These are phyloP conservation scores for Juglanconis sp. DNA, from an alignment of 2,329 filamentous ascomycete genomes.

Conservation along the genomic window DNA sequence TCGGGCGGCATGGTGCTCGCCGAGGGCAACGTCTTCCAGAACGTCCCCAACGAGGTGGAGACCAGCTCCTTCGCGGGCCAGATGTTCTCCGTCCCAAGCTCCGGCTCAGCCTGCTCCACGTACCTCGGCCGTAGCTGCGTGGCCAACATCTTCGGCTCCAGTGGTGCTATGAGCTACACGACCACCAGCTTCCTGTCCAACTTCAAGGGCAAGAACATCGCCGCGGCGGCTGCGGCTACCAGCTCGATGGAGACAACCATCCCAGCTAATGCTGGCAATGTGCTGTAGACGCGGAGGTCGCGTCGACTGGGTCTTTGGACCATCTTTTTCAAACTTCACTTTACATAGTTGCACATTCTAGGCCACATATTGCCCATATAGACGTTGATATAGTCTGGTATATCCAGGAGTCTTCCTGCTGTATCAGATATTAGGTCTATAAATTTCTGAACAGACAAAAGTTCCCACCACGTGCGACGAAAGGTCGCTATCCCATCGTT, in stretches of 20 bases:
- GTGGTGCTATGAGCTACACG: slow-evolving; percentile 6
- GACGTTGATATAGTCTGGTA: too few species aligned
- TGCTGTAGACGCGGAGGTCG: slow-evolving; percentile 1
- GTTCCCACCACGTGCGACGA: slow-evolving; percentile 38
- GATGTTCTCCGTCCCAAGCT: slow-evolving; percentile 22
- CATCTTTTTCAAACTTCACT: background rate
- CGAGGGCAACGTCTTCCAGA: slow-evolving; percentile 58
- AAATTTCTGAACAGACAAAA: slow-evolving; percentile 35
- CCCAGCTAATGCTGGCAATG: slow-evolving; percentile 12
- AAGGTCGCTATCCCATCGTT: slow-evolving; percentile 23
- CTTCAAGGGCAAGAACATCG: slow-evolving; percentile 20
- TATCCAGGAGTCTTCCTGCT: background rate
- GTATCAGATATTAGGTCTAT: slow-evolving; percentile 21
- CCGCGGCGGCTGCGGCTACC: slow-evolving; percentile 8
- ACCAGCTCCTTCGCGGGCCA: slow-evolving; percentile 18
- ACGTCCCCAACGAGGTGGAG: slow-evolving; percentile 44
- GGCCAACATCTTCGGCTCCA: slow-evolving; percentile 36
- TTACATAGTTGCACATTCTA: too few species aligned
- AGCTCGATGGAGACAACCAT: slow-evolving; percentile 8
- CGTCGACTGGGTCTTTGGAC: background rate
- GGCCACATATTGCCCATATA: too few species aligned
- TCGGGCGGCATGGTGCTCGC: slow-evolving; percentile 43
- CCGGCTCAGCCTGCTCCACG: slow-evolving; percentile 35
- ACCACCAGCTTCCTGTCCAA: slow-evolving; percentile 16
- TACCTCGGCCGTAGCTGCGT: slow-evolving; percentile 48